Evolutionary conservation across 495 filamentous ascomycete genomes (phyloP).

Genomic region (Annulohypoxylon bovei): DNA sequence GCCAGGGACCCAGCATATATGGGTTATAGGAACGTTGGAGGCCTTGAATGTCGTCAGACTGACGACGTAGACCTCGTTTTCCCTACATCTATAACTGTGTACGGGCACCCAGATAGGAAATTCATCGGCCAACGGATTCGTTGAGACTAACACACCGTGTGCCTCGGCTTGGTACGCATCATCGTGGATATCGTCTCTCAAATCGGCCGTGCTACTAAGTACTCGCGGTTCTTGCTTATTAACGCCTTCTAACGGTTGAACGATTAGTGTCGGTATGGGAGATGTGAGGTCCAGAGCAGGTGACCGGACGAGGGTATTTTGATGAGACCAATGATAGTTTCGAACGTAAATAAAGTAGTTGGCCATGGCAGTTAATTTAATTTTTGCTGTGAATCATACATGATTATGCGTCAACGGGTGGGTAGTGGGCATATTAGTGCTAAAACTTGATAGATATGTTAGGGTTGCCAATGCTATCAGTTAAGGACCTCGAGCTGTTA

Average conservation of each 20-base stretch:
- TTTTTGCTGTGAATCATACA: slow-evolving; percentile 8
- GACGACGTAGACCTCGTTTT: slow-evolving; percentile 36
- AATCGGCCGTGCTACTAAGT: neutral
- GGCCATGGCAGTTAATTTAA: slow-evolving; percentile 8
- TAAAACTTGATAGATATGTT: neutral
- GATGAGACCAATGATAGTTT: slow-evolving; percentile 37
- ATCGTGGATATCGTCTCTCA: slow-evolving; percentile 27
- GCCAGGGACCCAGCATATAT: slow-evolving; percentile 49
- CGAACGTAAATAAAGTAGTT: slow-evolving; percentile 27
- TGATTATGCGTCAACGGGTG: neutral
- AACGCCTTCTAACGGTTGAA: slow-evolving; percentile 28
- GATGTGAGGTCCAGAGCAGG: slow-evolving; percentile 19
- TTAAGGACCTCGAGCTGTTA: neutral
- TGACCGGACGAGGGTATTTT: slow-evolving; percentile 31
- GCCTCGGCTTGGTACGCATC: slow-evolving; percentile 29
- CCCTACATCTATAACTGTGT: slow-evolving; percentile 1
- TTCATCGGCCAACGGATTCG: neutral
- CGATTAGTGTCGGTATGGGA: neutral
- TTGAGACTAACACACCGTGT: slow-evolving; percentile 45
- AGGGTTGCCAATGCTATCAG: neutral
- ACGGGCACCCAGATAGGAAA: slow-evolving; percentile 42
- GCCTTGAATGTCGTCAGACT: slow-evolving; percentile 43
- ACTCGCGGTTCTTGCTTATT: slow-evolving; percentile 36
- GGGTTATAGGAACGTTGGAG: slow-evolving; percentile 23
- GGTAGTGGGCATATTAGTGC: neutral